phyloP scores from a whole-genome alignment of 352 stramenopile genomes.

The Pythium guiyangense region DNA sequence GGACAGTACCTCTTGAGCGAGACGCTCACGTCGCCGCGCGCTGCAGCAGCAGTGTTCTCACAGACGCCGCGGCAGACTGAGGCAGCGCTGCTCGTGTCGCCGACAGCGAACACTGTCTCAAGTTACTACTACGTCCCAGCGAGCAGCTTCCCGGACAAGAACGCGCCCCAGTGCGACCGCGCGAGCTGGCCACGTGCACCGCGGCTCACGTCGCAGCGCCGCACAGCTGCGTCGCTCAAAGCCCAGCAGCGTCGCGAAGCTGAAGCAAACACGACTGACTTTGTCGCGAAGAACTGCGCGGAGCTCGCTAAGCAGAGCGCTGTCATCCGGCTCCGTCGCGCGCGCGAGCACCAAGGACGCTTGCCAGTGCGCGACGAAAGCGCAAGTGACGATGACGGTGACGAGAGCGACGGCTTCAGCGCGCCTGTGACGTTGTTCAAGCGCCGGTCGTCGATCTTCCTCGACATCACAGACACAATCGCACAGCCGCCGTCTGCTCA shows the following conservation, averaged over 20 bases:
- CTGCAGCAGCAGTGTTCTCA: conserved; percentile 40
- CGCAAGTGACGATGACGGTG: not conserved
- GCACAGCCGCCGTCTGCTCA: conserved; percentile 3
- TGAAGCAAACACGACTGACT: conserved; percentile 17
- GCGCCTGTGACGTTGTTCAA: conserved; percentile 11
- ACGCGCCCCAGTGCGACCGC: conserved; percentile 20
- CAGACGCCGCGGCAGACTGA: conserved; percentile 40
- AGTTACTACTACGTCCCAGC: conserved; percentile 55
- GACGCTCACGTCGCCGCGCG: conserved; percentile 21
- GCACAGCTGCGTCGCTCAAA: conserved; percentile 7
- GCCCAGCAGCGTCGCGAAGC: conserved; percentile 3
- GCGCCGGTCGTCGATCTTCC: conserved; percentile 32
- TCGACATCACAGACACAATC: conserved; percentile 8
- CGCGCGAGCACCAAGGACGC: not conserved
- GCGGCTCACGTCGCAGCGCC: conserved; percentile 24
- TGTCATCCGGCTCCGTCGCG: conserved; percentile 15
- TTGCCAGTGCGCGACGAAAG: conserved; percentile 1
- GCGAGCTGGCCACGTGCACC: conserved; percentile 38
- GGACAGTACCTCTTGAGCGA: conserved; percentile 49
- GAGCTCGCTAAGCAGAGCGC: conserved; percentile 20
- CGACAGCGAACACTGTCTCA: conserved; percentile 42
- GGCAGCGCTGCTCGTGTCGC: conserved; percentile 18
- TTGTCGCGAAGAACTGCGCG: conserved; percentile 29
- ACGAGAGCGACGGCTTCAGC: not conserved
- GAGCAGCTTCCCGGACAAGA: conserved; percentile 27